Percentiles rank a stretch among this genome's conserved stretches.
phyloP scores from a whole-genome alignment of 2,329 filamentous ascomycete genomes.

The Corniculantispora saksenae region DNA sequence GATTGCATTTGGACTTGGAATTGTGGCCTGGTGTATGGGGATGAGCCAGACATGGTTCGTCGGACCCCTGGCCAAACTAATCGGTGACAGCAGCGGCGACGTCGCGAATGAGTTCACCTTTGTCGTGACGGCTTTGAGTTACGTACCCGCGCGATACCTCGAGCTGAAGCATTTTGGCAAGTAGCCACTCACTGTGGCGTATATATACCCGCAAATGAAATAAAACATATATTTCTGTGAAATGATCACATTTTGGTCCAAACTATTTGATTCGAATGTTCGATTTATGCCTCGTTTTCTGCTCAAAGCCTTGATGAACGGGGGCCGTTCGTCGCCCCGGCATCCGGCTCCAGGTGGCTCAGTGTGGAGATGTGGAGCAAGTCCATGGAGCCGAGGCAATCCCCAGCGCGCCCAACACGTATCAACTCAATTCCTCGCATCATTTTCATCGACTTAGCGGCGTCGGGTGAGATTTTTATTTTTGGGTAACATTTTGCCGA shows the following conservation, averaged over 20 bases:
- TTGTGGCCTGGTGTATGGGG: slow-evolving; percentile 51
- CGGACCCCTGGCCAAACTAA: slow-evolving; percentile 54
- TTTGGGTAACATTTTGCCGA: not conserved
- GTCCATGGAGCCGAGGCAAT: slow-evolving; percentile 6
- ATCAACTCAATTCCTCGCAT: not conserved
- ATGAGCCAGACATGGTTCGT: slow-evolving; percentile 59
- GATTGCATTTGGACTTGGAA: slow-evolving; percentile 42
- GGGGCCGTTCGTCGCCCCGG: not conserved
- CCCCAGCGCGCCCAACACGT: not conserved
- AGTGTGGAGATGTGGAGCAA: slow-evolving; percentile 6
- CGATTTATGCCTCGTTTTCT: not conserved
- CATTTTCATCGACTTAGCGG: not conserved
- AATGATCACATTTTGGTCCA: too few relatives aligned
- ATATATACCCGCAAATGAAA: not conserved
- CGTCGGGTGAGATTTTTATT: not conserved
- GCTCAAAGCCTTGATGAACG: too few relatives aligned
- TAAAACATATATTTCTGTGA: not conserved
- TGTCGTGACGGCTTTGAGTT: slow-evolving; percentile 43
- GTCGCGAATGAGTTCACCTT: slow-evolving; percentile 46
- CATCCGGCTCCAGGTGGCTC: not conserved
- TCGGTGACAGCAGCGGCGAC: slow-evolving; percentile 62
- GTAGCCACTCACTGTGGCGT: not conserved
- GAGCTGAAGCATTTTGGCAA: slow-evolving; percentile 34
- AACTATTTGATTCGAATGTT: not conserved
- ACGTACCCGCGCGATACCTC: slow-evolving; percentile 42